Evolutionary conservation across 1,284 basidiomycete species (phyloP).

Genomic region (Xanthoconium separans): DNA sequence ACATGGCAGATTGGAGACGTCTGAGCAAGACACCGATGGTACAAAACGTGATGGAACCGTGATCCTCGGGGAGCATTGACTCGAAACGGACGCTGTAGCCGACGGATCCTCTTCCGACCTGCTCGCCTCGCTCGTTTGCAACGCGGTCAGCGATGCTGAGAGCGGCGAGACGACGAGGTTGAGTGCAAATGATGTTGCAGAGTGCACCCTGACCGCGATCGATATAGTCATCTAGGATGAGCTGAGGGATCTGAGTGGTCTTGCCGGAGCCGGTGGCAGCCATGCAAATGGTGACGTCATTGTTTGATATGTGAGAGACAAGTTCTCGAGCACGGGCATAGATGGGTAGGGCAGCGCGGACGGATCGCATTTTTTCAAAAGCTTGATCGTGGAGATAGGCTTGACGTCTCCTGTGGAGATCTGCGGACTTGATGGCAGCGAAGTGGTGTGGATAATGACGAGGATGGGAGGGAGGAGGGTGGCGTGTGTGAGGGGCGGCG

Average conservation of each 20-base stretch:
- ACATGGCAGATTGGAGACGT: constrained; percentile 79
- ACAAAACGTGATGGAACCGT: constrained; percentile 92
- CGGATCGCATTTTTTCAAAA: constrained; percentile 66
- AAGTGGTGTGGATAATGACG: constrained; percentile 16
- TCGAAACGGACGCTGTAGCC: constrained; percentile 97
- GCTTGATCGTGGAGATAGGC: constrained; percentile 65
- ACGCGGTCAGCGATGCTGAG: constrained; percentile 93
- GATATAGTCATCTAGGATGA: constrained; percentile 87
- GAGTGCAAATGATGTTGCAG: constrained; percentile 94
- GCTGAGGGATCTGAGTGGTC: constrained; percentile 94
- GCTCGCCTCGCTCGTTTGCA: constrained; percentile 85
- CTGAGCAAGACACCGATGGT: constrained; percentile 93
- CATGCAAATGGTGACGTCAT: constrained; percentile 93
- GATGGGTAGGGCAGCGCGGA: constrained; percentile 74
- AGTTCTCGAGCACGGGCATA: constrained; percentile 66
- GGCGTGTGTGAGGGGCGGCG: background rate
- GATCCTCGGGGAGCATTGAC: constrained; percentile 71
- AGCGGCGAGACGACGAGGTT: constrained; percentile 90
- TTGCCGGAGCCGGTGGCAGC: constrained; percentile 96
- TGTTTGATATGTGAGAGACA: constrained; percentile 68
- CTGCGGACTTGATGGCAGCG: constrained; percentile 54
- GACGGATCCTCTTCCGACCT: constrained; percentile 66
- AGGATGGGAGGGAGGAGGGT: constrained; percentile 13
- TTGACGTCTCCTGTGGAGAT: constrained; percentile 55
- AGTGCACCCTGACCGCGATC: constrained; percentile 74